These are phyloP conservation scores for Xylaria sp. DNA, from an alignment of 495 filamentous ascomycete species.

Conservation along the genomic window DNA sequence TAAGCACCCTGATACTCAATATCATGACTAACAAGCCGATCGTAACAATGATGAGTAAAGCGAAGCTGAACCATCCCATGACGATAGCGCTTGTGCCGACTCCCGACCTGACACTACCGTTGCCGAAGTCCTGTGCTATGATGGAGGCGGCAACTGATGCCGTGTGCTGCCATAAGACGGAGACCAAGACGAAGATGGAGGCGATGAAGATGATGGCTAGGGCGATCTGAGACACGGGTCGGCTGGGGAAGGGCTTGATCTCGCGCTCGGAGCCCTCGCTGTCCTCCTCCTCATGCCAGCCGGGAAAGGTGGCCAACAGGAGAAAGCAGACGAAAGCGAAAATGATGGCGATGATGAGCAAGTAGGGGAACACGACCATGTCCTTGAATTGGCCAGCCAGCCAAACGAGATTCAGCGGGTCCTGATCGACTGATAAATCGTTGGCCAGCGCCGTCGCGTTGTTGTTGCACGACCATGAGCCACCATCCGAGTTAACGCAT, in stretches of 20 bases:
- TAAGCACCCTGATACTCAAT: conserved; percentile 78
- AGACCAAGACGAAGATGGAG: conserved; percentile 79
- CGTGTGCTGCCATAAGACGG: conserved; percentile 82
- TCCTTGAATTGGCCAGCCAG: conserved; percentile 80
- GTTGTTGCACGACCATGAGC: conserved; percentile 75
- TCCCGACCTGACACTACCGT: conserved; percentile 86
- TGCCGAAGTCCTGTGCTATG: conserved; percentile 93
- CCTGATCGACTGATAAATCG: conserved; percentile 71
- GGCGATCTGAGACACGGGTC: conserved; percentile 76
- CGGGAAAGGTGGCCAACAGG: conserved; percentile 79
- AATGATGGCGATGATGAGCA: conserved; percentile 83
- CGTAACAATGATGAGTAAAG: conserved; percentile 87
- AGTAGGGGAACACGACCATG: conserved; percentile 80
- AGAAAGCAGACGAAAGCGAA: conserved; percentile 79
- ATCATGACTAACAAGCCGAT: conserved; percentile 97
- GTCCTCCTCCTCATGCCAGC: conserved; percentile 77
- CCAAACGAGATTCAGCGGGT: conserved; percentile 84
- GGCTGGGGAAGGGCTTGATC: conserved; percentile 80
- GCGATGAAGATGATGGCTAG: conserved; percentile 81
- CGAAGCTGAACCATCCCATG: conserved; percentile 96
- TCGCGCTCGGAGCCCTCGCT: conserved; percentile 67
- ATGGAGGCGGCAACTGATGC: conserved; percentile 92
- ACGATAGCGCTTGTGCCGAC: conserved; percentile 95
- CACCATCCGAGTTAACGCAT: conserved; percentile 76
- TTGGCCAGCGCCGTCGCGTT: conserved; percentile 77